A percentile compares a stretch with the other conserved stretches of the same genome.
These are phyloP conservation scores for Ustilago hordei DNA, from an alignment of 1,284 basidiomycete species.

Conservation along the genomic window DNA sequence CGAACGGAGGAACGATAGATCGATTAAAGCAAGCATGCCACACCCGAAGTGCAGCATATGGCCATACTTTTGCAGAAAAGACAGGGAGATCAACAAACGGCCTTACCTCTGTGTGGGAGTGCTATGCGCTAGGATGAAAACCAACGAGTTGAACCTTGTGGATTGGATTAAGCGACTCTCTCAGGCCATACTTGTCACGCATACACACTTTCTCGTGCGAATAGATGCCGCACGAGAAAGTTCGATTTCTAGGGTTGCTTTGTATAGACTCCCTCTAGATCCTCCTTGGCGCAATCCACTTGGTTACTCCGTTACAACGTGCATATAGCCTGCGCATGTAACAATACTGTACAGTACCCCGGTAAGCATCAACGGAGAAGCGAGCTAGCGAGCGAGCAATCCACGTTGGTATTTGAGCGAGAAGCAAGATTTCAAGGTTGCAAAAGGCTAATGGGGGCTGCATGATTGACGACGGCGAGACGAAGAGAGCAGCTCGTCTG, in stretches of 20 bases:
- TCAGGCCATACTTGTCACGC: not conserved
- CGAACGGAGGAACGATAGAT: not conserved
- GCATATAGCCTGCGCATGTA: not conserved
- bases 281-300: too few species aligned
- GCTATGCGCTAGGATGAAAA: not conserved
- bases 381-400: not conserved
- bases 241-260: too few species aligned
- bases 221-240: too few species aligned
- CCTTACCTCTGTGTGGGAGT: not conserved
- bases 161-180: not conserved
- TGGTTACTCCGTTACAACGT: too few species aligned
- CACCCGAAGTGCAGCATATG: not conserved
- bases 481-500: not conserved
- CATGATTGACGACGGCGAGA: too few species aligned
- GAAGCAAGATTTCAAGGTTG: not conserved
- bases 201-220: too few species aligned
- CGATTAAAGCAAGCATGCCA: not conserved
- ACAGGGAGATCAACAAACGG: not conserved
- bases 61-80: not conserved
- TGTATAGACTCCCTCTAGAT: too few species aligned
- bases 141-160: not conserved
- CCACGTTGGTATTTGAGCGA: not conserved
- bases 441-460: not conserved
- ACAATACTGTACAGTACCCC: not conserved
- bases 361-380: not conserved